Conservation (phyloP, 495 filamentous ascomycete species). For the Polyplosphaeria fusca region DNA sequence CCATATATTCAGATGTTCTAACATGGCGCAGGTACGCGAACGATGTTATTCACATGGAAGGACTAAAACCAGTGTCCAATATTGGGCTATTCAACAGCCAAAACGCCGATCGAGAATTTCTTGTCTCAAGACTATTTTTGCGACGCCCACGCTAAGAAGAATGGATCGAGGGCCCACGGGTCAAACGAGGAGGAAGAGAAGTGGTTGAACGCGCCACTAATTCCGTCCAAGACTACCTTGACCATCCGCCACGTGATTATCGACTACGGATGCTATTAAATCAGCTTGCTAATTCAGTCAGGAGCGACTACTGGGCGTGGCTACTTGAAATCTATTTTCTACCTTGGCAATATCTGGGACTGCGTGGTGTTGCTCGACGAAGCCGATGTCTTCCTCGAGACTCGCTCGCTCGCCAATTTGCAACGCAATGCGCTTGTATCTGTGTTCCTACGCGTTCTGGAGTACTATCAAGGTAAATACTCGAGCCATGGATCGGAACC, state of each 20-base stretch:
- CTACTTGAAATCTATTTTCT: not conserved
- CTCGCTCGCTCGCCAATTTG: not conserved
- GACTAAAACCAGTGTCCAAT: not conserved
- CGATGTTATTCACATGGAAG: not conserved
- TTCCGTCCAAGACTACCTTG: not conserved
- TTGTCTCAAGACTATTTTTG: not conserved
- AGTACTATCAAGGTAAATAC: not conserved
- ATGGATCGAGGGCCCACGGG: not conserved
- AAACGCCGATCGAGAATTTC: not conserved
- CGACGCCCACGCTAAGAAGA: not conserved
- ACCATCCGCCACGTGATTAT: not conserved
- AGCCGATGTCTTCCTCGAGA: not conserved
- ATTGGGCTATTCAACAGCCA: not conserved
- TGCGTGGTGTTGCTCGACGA: not conserved
- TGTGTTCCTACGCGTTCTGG: not conserved
- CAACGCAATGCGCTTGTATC: not conserved
- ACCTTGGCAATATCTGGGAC: not conserved
- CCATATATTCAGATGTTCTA: too few species aligned
- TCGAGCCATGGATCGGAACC: not conserved
- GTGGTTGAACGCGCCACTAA: not conserved
- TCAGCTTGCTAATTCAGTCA: not conserved
- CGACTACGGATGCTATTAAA: not conserved
- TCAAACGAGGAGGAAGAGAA: not conserved
- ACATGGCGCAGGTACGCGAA: not conserved
- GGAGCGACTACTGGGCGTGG: not conserved